phyloP scores from a whole-genome alignment of 2,329 filamentous ascomycete species.

The Sporothrix phasma region DNA sequence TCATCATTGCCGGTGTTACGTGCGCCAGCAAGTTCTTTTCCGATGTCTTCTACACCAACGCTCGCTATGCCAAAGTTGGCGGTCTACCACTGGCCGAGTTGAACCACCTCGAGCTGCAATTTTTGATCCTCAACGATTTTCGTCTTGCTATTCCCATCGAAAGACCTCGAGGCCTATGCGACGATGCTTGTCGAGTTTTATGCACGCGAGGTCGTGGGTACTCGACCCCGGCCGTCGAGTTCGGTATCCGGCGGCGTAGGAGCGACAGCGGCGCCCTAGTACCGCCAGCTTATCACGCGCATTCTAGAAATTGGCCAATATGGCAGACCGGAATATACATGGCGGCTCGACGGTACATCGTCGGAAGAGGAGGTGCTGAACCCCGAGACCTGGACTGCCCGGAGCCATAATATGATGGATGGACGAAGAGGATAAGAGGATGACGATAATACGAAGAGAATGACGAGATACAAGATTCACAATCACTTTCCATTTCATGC shows the following conservation, averaged over 20 bases:
- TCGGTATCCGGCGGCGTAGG: not conserved
- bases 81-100: constrained; percentile 84
- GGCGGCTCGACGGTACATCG: not conserved
- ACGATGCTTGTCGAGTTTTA: constrained; percentile 99
- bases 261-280: not conserved
- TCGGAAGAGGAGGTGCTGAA: not conserved
- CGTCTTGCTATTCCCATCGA: constrained; percentile 86
- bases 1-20: constrained; percentile 94
- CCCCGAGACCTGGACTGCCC: too few species aligned
- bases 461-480: not conserved
- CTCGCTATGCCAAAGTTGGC: constrained; percentile 97
- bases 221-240: constrained; percentile 21
- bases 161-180: constrained; percentile 90
- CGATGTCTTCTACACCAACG: constrained; percentile 97
- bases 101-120: constrained; percentile 93
- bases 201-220: constrained; percentile 69
- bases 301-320: not conserved
- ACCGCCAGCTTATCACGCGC: too few species aligned
- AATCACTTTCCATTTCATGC: not conserved
- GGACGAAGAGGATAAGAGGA: too few species aligned
- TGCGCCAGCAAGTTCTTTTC: constrained; percentile 99
- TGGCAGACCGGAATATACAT: too few species aligned
- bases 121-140: constrained; percentile 92
- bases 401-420: too few species aligned
- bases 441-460: too few species aligned